Base-by-base conservation (phyloP, 495 filamentous ascomycete genomes). In the Aspergillus bridgeri region DNA sequence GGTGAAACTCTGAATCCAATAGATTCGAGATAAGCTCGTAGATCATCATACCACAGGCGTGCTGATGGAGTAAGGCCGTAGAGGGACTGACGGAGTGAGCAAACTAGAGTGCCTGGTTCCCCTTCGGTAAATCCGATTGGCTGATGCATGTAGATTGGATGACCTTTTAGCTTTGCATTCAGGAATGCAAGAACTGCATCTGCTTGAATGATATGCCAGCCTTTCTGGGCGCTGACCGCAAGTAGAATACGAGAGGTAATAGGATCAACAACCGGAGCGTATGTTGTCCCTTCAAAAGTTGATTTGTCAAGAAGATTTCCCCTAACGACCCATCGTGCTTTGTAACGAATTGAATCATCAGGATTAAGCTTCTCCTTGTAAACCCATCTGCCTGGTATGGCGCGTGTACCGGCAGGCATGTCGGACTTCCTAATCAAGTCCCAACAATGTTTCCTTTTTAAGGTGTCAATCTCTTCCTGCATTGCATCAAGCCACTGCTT, bases 1-100 rank as follows among this genome's bases (percentile, higher is more conserved):
- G 45, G 45, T 48, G 45, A 48, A 48, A 21, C 45, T 48, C n/a
- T 48, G 45, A 48, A 48, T 48, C 45, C 45, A 48, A 48, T 48
- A 20, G 45, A 48, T 48, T 48, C 45, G 22, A 48, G 45, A 48
- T 48, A 48, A 20, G 18, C 45, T 48, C 18, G 9, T 21, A 48
- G 45, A 21, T 48, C 45, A 48, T 48, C 45, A 20, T 48, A 48
- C 45, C 45, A 48, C 21, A 48, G 45, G 19, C 45, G 45, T 48
- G 45, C 45, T 3, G 45, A 48, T 8, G 45, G 45, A 22, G 45
- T 48, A 11, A 48, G 45, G 45, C 45, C 45, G 22, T 48, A 48
- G 8, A 48, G 45, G 9, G 45, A 48, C 45, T 48, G 45, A 22
- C 45, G 19, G 22, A 48, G 45, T 48, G 45, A 48, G n/a, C 45